Evolutionary conservation across 106 monocot species (phyloP), one percentile per base, ranked within the genome.

Genomic region (Amphibolis antarctica): DNA sequence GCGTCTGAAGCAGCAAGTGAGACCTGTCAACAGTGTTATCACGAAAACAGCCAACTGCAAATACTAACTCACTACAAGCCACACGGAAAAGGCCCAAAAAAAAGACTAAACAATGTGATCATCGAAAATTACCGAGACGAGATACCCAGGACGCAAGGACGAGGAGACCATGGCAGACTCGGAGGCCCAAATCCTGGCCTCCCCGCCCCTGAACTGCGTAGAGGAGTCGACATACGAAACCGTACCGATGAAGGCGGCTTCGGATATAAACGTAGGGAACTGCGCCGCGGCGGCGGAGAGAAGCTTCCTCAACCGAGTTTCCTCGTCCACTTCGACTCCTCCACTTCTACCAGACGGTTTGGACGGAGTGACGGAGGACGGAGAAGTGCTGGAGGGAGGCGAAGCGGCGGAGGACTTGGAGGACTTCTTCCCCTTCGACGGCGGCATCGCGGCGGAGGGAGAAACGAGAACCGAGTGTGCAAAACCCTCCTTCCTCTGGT

Each of bases 181-280:
- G 14, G 93, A 86, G 2, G 89, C 76, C 81, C 83, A 94, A 51
- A 94, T 69, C 49, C 63, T 76, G 2, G 85, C 80, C 9, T 60
- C 59, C 25, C 59, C 71, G 12, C 82, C 75, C 10, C 69, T 70
- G 25, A 42, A 19, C 63, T 24, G 53, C 12, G 66, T 43, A 13
- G 51, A 72, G 0, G 84, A 36, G 1, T 85, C 84, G 0, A 31
- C 44, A 4, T 81, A 81, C 21, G 67, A 50, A 10, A 86, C 55
- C 47, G 63, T 59, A n/a, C 78, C 83, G 17, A 52, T 29, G 54
- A 91, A 77, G 52, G 83, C 36, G 36, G 36, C 7, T 36, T 36
- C 36, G 7, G 36, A 36, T 2, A 36, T 36, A 7, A 36, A 36
- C 2, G 4, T 36, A 7, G 36, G 36, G 36, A 36, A 36, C 36